phyloP scores from a whole-genome alignment of 148 eudicot species.

The Pharnaceum exiguum region DNA sequence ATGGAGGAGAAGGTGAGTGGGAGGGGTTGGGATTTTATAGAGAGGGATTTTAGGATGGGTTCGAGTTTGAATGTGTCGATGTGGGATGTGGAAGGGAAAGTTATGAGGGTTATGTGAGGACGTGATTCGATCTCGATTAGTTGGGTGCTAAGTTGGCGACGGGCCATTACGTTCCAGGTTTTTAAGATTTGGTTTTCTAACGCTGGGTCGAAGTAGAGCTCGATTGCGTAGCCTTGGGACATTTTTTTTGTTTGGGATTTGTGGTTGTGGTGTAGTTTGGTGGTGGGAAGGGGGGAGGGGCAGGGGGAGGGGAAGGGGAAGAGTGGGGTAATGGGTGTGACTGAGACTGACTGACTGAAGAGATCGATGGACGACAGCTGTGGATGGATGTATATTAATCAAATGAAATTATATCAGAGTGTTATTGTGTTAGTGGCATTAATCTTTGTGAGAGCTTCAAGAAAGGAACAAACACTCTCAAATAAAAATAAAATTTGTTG shows the following conservation, averaged over 20 bases:
- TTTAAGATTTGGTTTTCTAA: conserved; percentile 84
- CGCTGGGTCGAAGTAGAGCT: conserved; percentile 86
- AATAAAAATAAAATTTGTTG: no score
- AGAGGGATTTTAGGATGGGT: conserved; percentile 46
- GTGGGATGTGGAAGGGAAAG: conserved; percentile 33
- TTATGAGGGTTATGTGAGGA: conserved; percentile 81
- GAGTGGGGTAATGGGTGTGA: no score
- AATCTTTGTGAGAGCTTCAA: no score
- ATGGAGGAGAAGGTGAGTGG: conserved; percentile 66
- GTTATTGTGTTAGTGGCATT: no score
- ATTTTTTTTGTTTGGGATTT: conserved; percentile 20
- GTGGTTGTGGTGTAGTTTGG: not conserved
- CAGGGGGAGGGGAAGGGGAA: not conserved
- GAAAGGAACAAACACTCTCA: no score
- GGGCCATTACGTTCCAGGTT: conserved; percentile 83
- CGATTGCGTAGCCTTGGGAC: conserved; percentile 83
- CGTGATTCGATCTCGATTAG: conserved; percentile 88
- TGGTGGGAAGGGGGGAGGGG: not conserved
- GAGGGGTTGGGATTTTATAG: conserved; percentile 65
- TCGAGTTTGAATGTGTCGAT: conserved; percentile 60
- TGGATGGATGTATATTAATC: no score
- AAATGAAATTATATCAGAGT: no score
- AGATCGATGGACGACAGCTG: no score
- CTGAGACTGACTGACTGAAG: no score
- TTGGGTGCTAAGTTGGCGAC: conserved; percentile 86